Base-by-base conservation (phyloP, 768 basidiomycete species). In the Solioccasus polychromus region DNA sequence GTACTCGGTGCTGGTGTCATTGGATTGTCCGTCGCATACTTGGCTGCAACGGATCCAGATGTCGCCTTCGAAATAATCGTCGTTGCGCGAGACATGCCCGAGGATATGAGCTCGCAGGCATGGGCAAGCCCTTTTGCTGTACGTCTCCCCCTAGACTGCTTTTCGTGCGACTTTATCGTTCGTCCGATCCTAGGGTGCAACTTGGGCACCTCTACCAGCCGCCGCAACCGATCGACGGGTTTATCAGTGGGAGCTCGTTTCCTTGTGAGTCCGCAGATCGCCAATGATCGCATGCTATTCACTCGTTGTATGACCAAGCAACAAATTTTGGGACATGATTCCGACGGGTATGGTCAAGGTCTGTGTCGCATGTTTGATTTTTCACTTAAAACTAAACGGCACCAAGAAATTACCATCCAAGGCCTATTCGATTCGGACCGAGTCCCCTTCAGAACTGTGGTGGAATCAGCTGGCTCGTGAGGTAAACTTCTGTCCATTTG, bases 121-220 rank as follows among this genome's bases (percentile, higher is more conserved):
- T 77, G 72, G 62, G 66, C 75, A 8, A 76, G 72, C 43, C 77
- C 77, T n/a, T 77, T 76, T 61, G 75, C 77, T 47, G 74, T 75
- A 45, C 42, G 70, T 59, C 19, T 36, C 17, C 14, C 32, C 31
- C 24, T 6, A 23, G 5, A 14, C 31, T 17, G 42, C 30, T 14
- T 11, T 14, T 10, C 43, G 15, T n/a, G 18, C 22, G 36, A 9
- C 2, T 35, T 35, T 17, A 52, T 25, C 19, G 6, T 17, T 32
- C 19, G 8, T 41, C 30, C 17, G 50, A 18, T 23, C 3, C 5
- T 44, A 76, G 75, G 75, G 74, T 20, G 76, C 73, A 28, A 68
- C 71, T 47, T 77, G 76, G 75, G 66, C 69, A 8, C 72, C 75
- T 15, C 57, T 72, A 44, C 66, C 72, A 8, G 63, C 71, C 35